phyloP scores from a whole-genome alignment of 805 yeast genomes.

The Jamesozyma hellenica region DNA sequence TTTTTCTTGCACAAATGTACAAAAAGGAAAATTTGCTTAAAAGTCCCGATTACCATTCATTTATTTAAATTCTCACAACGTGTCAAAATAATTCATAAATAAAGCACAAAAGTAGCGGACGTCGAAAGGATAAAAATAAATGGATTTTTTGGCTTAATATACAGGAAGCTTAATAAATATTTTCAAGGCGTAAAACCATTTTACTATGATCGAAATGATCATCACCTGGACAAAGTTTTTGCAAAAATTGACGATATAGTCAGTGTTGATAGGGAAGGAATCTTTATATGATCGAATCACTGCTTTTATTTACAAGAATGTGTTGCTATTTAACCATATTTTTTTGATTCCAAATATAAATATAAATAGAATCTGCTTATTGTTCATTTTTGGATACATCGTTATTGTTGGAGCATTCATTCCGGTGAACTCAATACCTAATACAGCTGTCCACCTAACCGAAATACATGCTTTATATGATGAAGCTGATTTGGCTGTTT shows the following conservation, averaged over 20 bases:
- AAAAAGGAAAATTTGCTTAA: too few relatives aligned
- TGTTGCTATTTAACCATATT: neutral
- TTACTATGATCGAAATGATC: neutral
- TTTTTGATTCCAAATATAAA: neutral
- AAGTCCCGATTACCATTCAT: too few relatives aligned
- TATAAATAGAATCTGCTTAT: neutral
- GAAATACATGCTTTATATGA: conserved; percentile 33
- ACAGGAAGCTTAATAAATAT: neutral
- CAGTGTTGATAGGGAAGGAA: neutral
- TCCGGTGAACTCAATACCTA: conserved; percentile 23
- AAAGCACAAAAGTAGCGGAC: too few relatives aligned
- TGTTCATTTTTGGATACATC: conserved; percentile 6
- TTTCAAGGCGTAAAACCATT: neutral
- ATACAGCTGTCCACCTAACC: conserved; percentile 26
- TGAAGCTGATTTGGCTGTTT: conserved; percentile 27
- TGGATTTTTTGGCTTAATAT: neutral
- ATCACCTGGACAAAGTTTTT: neutral
- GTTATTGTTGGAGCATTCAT: conserved; percentile 30
- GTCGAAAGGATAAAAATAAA: neutral
- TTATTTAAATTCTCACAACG: too few relatives aligned
- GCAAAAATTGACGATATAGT: neutral
- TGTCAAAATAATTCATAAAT: too few relatives aligned
- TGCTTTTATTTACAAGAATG: too few relatives aligned
- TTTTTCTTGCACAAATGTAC: too few relatives aligned
- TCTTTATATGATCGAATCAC: neutral